Conservation (phyloP, 352 stramenopile genomes). For the Pythium brassicae region DNA sequence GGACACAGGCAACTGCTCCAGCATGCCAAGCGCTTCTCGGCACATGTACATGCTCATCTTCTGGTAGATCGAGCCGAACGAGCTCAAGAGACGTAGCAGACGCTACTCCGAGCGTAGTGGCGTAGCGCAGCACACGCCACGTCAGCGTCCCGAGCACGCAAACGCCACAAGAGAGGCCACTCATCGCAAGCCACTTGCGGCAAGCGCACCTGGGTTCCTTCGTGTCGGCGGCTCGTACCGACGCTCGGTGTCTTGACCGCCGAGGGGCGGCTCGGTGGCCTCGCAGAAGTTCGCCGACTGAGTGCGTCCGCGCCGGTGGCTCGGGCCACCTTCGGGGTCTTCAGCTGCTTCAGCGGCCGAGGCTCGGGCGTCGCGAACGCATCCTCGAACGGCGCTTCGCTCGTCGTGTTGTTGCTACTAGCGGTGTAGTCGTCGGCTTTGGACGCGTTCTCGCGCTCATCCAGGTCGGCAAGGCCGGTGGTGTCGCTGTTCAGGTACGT, state of each 20-base stretch:
- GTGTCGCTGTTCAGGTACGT: slow-evolving; percentile 37
- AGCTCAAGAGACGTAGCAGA: slow-evolving; percentile 50
- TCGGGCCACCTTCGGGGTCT: slow-evolving; percentile 10
- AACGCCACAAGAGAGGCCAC: neutral
- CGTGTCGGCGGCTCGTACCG: slow-evolving; percentile 10
- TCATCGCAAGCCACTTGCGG: too few species aligned
- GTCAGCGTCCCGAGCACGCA: neutral
- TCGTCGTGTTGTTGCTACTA: slow-evolving; percentile 17
- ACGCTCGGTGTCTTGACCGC: slow-evolving; percentile 32
- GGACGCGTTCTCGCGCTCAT: slow-evolving; percentile 10
- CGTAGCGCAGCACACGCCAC: neutral
- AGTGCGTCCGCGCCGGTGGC: neutral
- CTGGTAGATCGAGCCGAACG: slow-evolving; percentile 74
- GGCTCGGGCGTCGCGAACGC: slow-evolving; percentile 30
- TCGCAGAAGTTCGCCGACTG: neutral
- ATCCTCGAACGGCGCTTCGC: slow-evolving; percentile 17
- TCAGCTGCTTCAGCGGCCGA: slow-evolving; percentile 18
- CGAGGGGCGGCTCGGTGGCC: slow-evolving; percentile 12
- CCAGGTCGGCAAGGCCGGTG: slow-evolving; percentile 2
- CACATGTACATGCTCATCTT: slow-evolving; percentile 78
- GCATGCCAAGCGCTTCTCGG: slow-evolving; percentile 82
- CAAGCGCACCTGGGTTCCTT: slow-evolving; percentile 9
- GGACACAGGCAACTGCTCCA: slow-evolving; percentile 72
- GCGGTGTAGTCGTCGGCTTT: slow-evolving; percentile 22
- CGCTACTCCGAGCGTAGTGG: slow-evolving; percentile 15